Evolutionary conservation across 192 early-diverging fungal genomes (phyloP).

Genomic region (Umbelopsis sp.): DNA sequence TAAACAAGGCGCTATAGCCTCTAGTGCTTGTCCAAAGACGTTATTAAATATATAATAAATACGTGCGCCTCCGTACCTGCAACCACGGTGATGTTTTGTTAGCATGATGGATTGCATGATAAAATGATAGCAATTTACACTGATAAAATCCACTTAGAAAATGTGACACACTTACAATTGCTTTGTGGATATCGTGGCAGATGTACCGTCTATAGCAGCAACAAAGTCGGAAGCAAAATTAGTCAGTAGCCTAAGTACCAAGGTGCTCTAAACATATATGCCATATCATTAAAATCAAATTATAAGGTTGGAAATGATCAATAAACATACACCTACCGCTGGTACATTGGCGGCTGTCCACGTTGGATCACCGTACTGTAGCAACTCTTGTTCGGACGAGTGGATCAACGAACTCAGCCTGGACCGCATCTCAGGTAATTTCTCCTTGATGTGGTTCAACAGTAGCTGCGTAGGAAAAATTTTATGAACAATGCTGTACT

Average conservation of each 20-base stretch:
- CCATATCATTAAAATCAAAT: not conserved
- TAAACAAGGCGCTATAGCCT: conserved; percentile 68
- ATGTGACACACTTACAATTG: conserved; percentile 50
- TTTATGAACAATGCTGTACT: too few relatives aligned
- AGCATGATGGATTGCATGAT: too few relatives aligned
- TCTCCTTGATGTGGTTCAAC: conserved; percentile 75
- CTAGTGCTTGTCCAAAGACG: conserved; percentile 70
- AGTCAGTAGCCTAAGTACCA: conserved; percentile 68
- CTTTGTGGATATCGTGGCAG: conserved; percentile 63
- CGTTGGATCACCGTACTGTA: conserved; percentile 62
- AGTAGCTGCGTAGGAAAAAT: conserved; percentile 48
- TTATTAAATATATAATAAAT: conserved; percentile 82
- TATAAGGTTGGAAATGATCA: not conserved
- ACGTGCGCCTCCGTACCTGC: conserved; percentile 69
- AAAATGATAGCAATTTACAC: not conserved
- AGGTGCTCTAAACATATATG: conserved; percentile 42
- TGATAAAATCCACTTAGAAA: not conserved
- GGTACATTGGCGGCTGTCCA: conserved; percentile 48
- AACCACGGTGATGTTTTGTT: not conserved
- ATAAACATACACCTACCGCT: conserved; percentile 33
- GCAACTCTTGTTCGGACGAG: conserved; percentile 72
- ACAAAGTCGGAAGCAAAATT: conserved; percentile 73
- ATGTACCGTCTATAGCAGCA: conserved; percentile 75
- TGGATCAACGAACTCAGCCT: conserved; percentile 72
- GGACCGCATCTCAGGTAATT: conserved; percentile 71